A percentile compares a stretch with the other conserved stretches of the same genome.
Conservation (phyloP, 139 green algal genomes). For the Chlamydomonas schloesseri region DNA sequence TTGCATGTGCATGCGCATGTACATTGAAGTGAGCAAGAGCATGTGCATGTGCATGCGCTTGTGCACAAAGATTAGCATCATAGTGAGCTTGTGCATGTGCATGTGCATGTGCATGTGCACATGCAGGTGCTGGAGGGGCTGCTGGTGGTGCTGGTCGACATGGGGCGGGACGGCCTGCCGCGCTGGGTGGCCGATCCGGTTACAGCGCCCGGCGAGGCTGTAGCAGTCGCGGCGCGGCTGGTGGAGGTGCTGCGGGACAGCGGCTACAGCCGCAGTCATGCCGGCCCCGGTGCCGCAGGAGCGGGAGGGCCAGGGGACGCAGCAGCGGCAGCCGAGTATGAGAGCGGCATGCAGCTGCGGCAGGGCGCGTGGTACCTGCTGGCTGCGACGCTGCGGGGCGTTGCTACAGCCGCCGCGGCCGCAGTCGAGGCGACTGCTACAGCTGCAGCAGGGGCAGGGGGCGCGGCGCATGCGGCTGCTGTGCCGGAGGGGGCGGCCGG, state of each 20-base stretch:
- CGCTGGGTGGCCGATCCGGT: not conserved
- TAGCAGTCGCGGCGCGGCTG: not conserved
- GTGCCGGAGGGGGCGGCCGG: too few species aligned
- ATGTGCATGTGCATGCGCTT: too few species aligned
- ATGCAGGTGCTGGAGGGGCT: conserved; percentile 9
- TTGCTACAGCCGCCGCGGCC: not conserved
- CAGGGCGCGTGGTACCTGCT: conserved; percentile 34
- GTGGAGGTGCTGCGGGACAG: conserved; percentile 11
- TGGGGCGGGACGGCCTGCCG: not conserved
- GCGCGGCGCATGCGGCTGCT: too few species aligned
- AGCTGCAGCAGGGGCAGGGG: not conserved
- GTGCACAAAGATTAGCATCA: too few species aligned
- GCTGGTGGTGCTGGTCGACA: conserved; percentile 15
- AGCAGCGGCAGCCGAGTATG: too few species aligned
- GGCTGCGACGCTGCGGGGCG: conserved; percentile 2
- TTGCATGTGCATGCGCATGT: too few species aligned
- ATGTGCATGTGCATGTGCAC: too few species aligned
- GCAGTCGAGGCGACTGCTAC: not conserved
- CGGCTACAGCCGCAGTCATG: not conserved
- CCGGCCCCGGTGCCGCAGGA: not conserved
- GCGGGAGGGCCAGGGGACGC: too few species aligned
- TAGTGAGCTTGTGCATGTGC: too few species aligned
- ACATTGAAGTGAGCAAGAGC: too few species aligned
- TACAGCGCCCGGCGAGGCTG: not conserved
- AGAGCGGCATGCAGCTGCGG: not conserved